Percentiles rank a stretch among this genome's conserved stretches.
phyloP scores from a whole-genome alignment of 2,329 filamentous ascomycete species.

The Verticillium albo-atrum region DNA sequence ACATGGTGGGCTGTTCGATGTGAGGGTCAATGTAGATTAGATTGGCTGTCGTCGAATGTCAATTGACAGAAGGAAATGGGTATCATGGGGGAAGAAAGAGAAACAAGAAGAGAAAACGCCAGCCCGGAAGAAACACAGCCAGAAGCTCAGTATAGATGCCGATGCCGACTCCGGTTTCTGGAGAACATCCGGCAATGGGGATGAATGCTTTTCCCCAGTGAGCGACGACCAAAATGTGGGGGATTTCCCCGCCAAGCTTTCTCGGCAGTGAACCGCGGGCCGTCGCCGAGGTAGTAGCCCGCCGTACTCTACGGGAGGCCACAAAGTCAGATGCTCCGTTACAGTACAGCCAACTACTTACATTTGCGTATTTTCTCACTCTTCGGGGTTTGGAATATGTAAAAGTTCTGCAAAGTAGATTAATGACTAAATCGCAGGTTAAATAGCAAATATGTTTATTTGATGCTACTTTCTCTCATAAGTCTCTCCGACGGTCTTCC shows the following conservation, averaged over 20 bases:
- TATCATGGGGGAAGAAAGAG: neutral
- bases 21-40: no score
- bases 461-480: no score
- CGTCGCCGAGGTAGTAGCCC: neutral
- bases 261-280: neutral
- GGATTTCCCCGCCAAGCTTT: neutral
- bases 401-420: no score
- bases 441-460: no score
- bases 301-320: neutral
- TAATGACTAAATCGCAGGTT: no score
- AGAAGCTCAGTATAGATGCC: neutral
- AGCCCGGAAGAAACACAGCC: constrained; percentile 1
- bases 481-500: no score
- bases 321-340: neutral
- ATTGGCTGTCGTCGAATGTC: neutral
- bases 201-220: neutral
- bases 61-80: neutral
- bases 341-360: no score
- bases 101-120: neutral
- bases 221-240: neutral
- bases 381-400: no score
- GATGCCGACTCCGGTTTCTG: neutral
- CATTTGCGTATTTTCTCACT: no score
- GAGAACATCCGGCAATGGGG: neutral
- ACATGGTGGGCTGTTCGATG: constrained; percentile 38